Evolutionary conservation across 305 asterid species (phyloP).

Genomic region (Fraxinus velutina): DNA sequence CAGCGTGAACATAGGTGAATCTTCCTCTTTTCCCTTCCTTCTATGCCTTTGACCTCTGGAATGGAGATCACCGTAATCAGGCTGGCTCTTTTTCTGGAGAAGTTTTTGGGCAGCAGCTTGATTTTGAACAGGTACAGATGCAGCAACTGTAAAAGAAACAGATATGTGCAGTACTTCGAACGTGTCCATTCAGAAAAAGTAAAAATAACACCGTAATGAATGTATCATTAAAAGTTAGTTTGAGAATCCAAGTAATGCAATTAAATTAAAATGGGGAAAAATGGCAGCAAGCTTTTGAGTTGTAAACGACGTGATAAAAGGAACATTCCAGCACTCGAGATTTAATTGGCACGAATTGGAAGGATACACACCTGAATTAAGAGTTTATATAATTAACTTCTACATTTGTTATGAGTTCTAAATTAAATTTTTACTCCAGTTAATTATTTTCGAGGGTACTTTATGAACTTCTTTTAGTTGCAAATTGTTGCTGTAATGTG

Average conservation of each 20-base stretch:
- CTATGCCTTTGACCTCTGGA: conserved; percentile 51
- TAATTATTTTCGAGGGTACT: neutral
- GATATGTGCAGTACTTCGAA: neutral
- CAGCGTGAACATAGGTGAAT: conserved; percentile 54
- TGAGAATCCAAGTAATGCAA: neutral
- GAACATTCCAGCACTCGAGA: neutral
- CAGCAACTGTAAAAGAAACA: conserved; percentile 50
- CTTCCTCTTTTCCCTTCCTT: conserved; percentile 55
- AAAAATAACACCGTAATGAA: neutral
- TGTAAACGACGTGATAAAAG: neutral
- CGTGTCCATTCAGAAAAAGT: neutral
- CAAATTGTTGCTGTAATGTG: neutral
- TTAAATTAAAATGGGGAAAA: neutral
- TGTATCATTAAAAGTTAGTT: neutral
- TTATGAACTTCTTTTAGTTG: neutral
- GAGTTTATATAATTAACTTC: neutral
- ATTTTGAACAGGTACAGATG: conserved; percentile 76
- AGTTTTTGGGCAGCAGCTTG: conserved; percentile 95
- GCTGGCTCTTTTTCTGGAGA: conserved; percentile 67
- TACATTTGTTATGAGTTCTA: neutral
- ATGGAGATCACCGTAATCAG: conserved; percentile 38
- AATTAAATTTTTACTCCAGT: neutral
- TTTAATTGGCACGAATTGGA: neutral
- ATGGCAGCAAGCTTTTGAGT: neutral
- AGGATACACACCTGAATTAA: neutral